These are phyloP conservation scores for Lumnitzera racemosa DNA, from an alignment of 345 rosid species.

Conservation along the genomic window DNA sequence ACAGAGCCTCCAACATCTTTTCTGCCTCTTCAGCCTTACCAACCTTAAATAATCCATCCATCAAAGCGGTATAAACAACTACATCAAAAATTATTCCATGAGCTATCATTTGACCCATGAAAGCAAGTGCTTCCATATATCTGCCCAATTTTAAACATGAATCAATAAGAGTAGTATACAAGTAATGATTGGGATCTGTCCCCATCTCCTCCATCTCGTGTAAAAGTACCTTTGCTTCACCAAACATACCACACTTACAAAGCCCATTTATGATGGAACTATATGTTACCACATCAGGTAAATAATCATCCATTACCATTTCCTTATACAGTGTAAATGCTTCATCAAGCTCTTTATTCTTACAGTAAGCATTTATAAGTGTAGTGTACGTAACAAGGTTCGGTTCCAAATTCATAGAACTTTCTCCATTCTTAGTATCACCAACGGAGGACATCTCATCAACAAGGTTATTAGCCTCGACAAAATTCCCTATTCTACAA, in stretches of 20 bases:
- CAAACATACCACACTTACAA: constrained; percentile 51
- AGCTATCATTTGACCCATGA: constrained; percentile 68
- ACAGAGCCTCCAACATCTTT: constrained; percentile 36
- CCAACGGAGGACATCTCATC: constrained; percentile 34
- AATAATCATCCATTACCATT: constrained; percentile 44
- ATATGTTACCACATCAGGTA: constrained; percentile 77
- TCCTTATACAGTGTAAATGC: constrained; percentile 51
- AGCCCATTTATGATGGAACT: constrained; percentile 63
- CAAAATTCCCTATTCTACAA: constrained; percentile 54
- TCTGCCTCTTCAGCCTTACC: constrained; percentile 54
- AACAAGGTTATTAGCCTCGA: constrained; percentile 42
- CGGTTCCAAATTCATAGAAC: constrained; percentile 22
- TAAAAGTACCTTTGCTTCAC: constrained; percentile 53
- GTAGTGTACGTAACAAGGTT: constrained; percentile 65
- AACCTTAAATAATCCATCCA: constrained; percentile 75
- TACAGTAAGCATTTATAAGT: constrained; percentile 55
- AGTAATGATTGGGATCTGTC: constrained; percentile 58
- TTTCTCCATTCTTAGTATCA: constrained; percentile 7
- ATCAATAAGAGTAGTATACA: constrained; percentile 59
- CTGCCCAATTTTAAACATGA: constrained; percentile 54
- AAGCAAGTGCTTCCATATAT: constrained; percentile 49
- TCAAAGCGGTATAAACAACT: constrained; percentile 60
- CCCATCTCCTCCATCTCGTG: constrained; percentile 64
- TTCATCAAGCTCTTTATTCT: constrained; percentile 48
- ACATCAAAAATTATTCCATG: constrained; percentile 70